Conservation (phyloP, 1,284 basidiomycete genomes). For the Psilocybe mexicana region DNA sequence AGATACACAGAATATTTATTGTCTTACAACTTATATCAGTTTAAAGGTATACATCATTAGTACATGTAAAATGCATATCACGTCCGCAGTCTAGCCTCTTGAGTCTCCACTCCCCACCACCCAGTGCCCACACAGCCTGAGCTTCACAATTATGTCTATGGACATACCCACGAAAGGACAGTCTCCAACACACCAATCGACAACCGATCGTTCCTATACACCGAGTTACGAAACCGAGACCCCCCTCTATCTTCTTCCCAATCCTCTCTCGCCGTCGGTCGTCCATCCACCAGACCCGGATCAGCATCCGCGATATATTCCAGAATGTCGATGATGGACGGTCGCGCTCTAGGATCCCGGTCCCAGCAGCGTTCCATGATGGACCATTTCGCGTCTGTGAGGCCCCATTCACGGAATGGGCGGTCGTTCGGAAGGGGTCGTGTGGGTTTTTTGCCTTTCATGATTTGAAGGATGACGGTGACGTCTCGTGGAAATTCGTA, state of each 20-base stretch:
- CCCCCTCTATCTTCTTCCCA: constrained; percentile 7
- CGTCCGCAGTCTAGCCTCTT: too few relatives aligned
- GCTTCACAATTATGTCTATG: background rate
- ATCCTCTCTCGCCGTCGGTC: background rate
- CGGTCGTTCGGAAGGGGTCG: constrained; percentile 14
- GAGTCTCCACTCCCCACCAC: too few relatives aligned
- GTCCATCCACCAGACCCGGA: background rate
- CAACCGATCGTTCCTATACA: constrained; percentile 11
- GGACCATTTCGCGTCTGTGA: constrained; percentile 22
- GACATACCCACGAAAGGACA: constrained; percentile 15
- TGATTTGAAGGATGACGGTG: constrained; percentile 19
- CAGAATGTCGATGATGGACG: constrained; percentile 4
- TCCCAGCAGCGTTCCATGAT: constrained; percentile 25
- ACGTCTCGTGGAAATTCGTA: constrained; percentile 19
- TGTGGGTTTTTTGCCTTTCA: constrained; percentile 21
- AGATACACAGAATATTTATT: too few relatives aligned
- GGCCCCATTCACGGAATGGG: constrained; percentile 17
- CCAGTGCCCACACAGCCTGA: too few relatives aligned
- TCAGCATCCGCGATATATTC: background rate
- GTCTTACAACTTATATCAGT: too few relatives aligned
- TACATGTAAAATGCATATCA: too few relatives aligned
- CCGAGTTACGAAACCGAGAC: constrained; percentile 12
- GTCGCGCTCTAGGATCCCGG: constrained; percentile 13
- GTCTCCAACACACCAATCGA: constrained; percentile 11
- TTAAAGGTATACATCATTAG: too few relatives aligned